A percentile compares a stretch with the other conserved stretches of the same genome.
phyloP scores from a whole-genome alignment of 345 rosid genomes.

The Bruguiera sexangula region DNA sequence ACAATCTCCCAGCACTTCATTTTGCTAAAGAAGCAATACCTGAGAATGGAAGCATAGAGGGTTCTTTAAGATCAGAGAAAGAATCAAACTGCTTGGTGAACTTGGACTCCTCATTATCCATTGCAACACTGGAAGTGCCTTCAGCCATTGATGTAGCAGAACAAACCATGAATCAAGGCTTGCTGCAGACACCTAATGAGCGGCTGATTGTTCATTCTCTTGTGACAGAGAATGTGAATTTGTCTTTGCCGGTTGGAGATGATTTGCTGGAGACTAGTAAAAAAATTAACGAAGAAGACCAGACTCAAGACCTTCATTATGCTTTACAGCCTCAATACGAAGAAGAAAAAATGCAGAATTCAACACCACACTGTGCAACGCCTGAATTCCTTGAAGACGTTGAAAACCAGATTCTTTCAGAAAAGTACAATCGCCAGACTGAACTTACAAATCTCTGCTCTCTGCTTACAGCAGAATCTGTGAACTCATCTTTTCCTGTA shows the following conservation, averaged over 20 bases:
- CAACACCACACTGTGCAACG: slow-evolving; percentile 8
- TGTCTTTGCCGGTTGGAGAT: slow-evolving; percentile 16
- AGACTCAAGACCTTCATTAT: neutral
- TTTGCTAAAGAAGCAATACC: slow-evolving; percentile 17
- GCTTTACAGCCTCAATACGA: neutral
- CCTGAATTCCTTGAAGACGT: slow-evolving; percentile 11
- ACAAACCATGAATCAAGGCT: slow-evolving; percentile 14
- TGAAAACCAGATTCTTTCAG: slow-evolving; percentile 11
- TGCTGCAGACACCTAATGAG: slow-evolving; percentile 7
- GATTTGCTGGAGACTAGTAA: slow-evolving; percentile 9
- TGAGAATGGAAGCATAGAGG: slow-evolving; percentile 17
- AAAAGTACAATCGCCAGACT: slow-evolving; percentile 19
- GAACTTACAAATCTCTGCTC: slow-evolving; percentile 14
- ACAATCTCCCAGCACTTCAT: slow-evolving; percentile 14
- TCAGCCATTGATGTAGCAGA: slow-evolving; percentile 8
- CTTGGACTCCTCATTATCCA: slow-evolving; percentile 20
- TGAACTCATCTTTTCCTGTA: slow-evolving; percentile 27
- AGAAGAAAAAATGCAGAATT: slow-evolving; percentile 11
- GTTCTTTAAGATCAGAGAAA: slow-evolving; percentile 13
- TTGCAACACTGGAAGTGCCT: slow-evolving; percentile 4
- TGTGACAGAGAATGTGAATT: slow-evolving; percentile 14
- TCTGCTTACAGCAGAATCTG: slow-evolving; percentile 29
- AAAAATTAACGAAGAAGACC: slow-evolving; percentile 30
- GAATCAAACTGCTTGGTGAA: slow-evolving; percentile 11
- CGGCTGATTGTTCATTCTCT: slow-evolving; percentile 5